Conservation (phyloP, 768 basidiomycete species). For the Pleurotus salmoneostramineus region DNA sequence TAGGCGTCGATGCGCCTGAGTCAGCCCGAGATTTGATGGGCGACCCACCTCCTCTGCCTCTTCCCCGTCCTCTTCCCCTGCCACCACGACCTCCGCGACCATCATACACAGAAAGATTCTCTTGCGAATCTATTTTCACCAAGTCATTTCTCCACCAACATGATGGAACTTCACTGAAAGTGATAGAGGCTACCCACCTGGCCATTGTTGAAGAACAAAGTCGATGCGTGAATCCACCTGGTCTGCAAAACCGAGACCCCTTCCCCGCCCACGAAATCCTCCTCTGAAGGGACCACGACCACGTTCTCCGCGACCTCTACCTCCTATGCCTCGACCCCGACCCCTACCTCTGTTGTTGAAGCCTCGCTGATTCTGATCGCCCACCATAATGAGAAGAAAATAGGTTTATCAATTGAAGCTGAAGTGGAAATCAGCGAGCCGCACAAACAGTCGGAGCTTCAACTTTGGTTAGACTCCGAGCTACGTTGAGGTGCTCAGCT, state of each 20-base stretch:
- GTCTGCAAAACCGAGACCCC: slow-evolving; percentile 23
- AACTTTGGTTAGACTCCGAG: no score
- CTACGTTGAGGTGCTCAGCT: no score
- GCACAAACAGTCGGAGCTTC: no score
- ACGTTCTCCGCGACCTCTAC: background rate
- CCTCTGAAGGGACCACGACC: slow-evolving; percentile 20
- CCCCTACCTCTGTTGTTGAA: background rate
- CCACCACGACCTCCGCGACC: background rate
- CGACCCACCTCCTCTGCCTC: slow-evolving; percentile 10
- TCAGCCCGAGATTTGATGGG: slow-evolving; percentile 4
- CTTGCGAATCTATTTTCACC: background rate
- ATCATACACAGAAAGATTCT: background rate
- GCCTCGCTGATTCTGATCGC: no score
- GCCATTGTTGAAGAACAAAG: slow-evolving; percentile 24
- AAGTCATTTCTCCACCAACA: background rate
- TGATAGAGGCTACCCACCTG: slow-evolving; percentile 15
- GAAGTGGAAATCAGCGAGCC: no score
- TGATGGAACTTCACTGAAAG: background rate
- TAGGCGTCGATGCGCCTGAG: slow-evolving; percentile 16
- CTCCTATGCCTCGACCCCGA: background rate
- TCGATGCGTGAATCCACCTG: slow-evolving; percentile 11
- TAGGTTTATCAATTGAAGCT: no score
- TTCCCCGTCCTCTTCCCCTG: background rate
- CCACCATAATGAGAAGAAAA: no score
- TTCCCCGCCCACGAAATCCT: slow-evolving; percentile 27